phyloP scores from a whole-genome alignment of 495 filamentous ascomycete genomes.

The Penicillium verhagenii region DNA sequence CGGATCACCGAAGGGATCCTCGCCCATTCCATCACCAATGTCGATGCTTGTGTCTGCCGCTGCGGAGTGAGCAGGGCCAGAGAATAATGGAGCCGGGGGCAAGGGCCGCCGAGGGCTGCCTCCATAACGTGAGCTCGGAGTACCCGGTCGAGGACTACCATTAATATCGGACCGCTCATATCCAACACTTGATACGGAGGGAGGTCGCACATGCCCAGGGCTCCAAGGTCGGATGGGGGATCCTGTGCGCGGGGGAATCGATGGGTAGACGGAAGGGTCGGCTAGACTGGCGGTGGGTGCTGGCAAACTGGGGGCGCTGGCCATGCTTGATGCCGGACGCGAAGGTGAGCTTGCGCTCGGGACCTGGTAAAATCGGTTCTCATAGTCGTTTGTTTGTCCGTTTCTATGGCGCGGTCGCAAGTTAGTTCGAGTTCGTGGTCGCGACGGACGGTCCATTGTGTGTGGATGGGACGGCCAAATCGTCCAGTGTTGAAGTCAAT shows the following conservation, averaged over 20 bases:
- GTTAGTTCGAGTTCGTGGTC: slow-evolving; percentile 36
- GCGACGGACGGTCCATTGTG: slow-evolving; percentile 16
- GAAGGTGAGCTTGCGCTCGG: slow-evolving; percentile 38
- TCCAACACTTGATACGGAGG: slow-evolving; percentile 52
- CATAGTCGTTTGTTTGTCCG: slow-evolving; percentile 23
- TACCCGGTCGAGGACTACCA: slow-evolving; percentile 85
- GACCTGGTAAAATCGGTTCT: slow-evolving; percentile 31
- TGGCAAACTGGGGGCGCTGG: slow-evolving; percentile 53
- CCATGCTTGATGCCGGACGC: slow-evolving; percentile 55
- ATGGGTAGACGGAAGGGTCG: slow-evolving; percentile 41
- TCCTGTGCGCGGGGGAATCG: slow-evolving; percentile 48
- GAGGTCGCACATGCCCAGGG: slow-evolving; percentile 58
- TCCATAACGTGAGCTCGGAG: slow-evolving; percentile 81
- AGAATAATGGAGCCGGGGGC: slow-evolving; percentile 88
- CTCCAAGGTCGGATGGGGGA: slow-evolving; percentile 73
- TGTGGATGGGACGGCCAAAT: background rate
- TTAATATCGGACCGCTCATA: slow-evolving; percentile 90
- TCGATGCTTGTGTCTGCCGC: slow-evolving; percentile 46
- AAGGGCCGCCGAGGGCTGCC: slow-evolving; percentile 82
- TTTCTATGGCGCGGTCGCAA: slow-evolving; percentile 24
- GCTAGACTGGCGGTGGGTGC: slow-evolving; percentile 45
- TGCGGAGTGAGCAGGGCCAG: slow-evolving; percentile 37
- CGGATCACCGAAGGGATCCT: slow-evolving; percentile 60
- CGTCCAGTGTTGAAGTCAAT: background rate
- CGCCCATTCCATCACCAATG: slow-evolving; percentile 56